Evolutionary conservation across 495 filamentous ascomycete species (phyloP).

Genomic region (Neurospora intermedia): DNA sequence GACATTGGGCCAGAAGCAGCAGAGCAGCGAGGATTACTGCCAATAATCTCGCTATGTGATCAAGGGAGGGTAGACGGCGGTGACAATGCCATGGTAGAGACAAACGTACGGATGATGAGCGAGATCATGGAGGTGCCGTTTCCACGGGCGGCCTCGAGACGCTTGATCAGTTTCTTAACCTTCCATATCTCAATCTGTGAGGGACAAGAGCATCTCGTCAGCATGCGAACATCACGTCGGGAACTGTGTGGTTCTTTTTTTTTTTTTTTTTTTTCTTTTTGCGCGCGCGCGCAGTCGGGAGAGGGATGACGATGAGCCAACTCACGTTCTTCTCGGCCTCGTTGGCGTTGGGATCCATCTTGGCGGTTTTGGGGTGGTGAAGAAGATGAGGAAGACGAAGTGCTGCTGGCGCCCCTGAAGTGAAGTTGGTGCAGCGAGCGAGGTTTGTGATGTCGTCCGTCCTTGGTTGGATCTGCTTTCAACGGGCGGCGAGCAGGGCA

Average conservation of each 20-base stretch:
- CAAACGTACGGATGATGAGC: slow-evolving; percentile 82
- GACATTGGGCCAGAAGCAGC: not conserved
- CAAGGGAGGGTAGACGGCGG: slow-evolving; percentile 5
- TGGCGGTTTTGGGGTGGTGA: slow-evolving; percentile 24
- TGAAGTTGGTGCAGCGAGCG: not conserved
- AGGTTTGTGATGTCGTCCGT: not conserved
- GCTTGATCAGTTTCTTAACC: slow-evolving; percentile 96
- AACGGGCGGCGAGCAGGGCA: not conserved
- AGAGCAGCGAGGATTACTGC: not conserved
- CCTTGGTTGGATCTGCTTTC: not conserved
- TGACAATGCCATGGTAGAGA: slow-evolving; percentile 12
- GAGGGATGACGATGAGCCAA: slow-evolving; percentile 10
- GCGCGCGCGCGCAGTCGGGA: not conserved
- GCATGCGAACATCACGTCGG: slow-evolving; percentile 1
- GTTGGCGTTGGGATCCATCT: slow-evolving; percentile 77
- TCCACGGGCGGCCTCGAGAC: slow-evolving; percentile 81
- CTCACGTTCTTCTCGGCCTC: slow-evolving; percentile 96
- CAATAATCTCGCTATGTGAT: slow-evolving; percentile 3
- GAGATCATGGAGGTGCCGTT: slow-evolving; percentile 99
- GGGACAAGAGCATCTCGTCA: slow-evolving; percentile 7
- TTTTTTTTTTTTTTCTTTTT: not conserved
- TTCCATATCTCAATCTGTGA: slow-evolving; percentile 62
- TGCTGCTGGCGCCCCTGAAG: not conserved
- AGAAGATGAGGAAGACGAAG: not conserved
- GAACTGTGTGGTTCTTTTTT: not conserved